phyloP scores from a whole-genome alignment of 176 grass and related monocot genomes.

The Ampelocalamus luodianensis region DNA sequence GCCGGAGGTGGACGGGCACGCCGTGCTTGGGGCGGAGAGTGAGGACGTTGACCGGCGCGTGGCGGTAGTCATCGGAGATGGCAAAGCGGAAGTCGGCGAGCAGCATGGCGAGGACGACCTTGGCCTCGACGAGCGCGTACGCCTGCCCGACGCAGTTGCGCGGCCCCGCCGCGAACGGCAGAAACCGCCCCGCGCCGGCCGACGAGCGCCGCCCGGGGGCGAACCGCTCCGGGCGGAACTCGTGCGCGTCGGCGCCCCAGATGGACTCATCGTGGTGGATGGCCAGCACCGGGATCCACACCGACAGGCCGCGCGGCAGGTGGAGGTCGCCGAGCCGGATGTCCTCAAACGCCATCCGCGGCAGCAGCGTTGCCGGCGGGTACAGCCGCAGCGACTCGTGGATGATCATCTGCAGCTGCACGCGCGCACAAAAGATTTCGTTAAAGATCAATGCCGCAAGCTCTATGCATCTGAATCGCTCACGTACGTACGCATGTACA shows the following conservation, averaged over 20 bases:
- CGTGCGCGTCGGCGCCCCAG: conserved; percentile 75
- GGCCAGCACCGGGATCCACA: conserved; percentile 92
- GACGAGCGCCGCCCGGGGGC: conserved; percentile 55
- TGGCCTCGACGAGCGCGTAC: conserved; percentile 79
- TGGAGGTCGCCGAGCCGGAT: conserved; percentile 64
- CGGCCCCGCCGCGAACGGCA: conserved; percentile 81
- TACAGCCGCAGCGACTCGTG: conserved; percentile 79
- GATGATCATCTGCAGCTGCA: conserved; percentile 96
- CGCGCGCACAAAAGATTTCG: not conserved
- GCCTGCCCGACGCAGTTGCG: conserved; percentile 88
- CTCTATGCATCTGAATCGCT: not conserved
- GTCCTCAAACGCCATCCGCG: conserved; percentile 88
- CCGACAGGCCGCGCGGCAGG: conserved; percentile 72
- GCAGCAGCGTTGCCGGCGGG: conserved; percentile 80
- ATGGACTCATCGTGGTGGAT: conserved; percentile 85
- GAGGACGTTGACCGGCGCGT: conserved; percentile 85
- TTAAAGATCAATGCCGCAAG: not conserved
- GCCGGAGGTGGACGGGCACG: conserved; percentile 69
- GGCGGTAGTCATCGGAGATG: conserved; percentile 83
- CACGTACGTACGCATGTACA: not conserved
- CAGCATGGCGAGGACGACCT: conserved; percentile 83
- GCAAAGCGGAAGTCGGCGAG: conserved; percentile 68
- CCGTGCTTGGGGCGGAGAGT: conserved; percentile 88
- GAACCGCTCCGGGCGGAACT: conserved; percentile 83
- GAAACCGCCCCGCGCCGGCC: conserved; percentile 56